Percentiles rank a stretch among this genome's conserved stretches.
Conservation (phyloP, 352 stramenopile species). For the Pythium volutum region DNA sequence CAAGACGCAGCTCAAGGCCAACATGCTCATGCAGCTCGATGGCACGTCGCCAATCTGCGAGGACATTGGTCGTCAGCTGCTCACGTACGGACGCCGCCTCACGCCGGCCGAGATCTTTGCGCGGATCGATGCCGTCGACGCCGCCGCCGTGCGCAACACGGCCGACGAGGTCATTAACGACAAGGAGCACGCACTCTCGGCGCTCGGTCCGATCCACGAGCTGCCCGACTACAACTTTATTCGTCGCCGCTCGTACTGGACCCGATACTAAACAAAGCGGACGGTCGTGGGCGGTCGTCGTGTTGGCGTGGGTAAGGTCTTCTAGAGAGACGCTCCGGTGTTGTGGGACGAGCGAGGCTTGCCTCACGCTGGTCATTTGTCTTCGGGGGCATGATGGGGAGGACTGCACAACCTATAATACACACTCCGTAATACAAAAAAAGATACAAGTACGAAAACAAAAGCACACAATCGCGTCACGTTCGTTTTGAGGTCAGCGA, state of each 20-base stretch:
- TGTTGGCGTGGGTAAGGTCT: background rate
- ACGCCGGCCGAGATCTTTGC: constrained; percentile 98
- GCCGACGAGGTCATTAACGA: constrained; percentile 95
- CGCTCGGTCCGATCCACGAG: constrained; percentile 97
- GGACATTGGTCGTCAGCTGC: constrained; percentile 99
- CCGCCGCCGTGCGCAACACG: constrained; percentile 89
- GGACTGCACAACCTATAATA: constrained; percentile 8
- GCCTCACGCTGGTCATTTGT: constrained; percentile 8
- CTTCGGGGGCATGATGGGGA: background rate
- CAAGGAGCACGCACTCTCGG: constrained; percentile 98
- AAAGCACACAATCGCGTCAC: constrained; percentile 1
- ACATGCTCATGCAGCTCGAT: constrained; percentile 99
- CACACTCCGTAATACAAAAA: constrained; percentile 32
- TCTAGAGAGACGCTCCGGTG: constrained; percentile 4
- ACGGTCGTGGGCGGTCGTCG: constrained; percentile 18
- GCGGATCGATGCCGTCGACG: constrained; percentile 98
- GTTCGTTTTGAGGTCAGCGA: constrained; percentile 10
- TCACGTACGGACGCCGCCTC: constrained; percentile 96
- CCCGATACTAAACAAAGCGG: constrained; percentile 80
- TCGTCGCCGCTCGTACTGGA: constrained; percentile 98
- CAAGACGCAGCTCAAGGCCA: constrained; percentile 99
- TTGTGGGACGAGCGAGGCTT: constrained; percentile 30
- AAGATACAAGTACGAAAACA: constrained; percentile 23
- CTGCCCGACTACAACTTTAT: constrained; percentile 99
- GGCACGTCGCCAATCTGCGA: constrained; percentile 97